These are phyloP conservation scores for Trichoderma orchidacearum DNA, from an alignment of 495 filamentous ascomycete genomes.

Conservation along the genomic window DNA sequence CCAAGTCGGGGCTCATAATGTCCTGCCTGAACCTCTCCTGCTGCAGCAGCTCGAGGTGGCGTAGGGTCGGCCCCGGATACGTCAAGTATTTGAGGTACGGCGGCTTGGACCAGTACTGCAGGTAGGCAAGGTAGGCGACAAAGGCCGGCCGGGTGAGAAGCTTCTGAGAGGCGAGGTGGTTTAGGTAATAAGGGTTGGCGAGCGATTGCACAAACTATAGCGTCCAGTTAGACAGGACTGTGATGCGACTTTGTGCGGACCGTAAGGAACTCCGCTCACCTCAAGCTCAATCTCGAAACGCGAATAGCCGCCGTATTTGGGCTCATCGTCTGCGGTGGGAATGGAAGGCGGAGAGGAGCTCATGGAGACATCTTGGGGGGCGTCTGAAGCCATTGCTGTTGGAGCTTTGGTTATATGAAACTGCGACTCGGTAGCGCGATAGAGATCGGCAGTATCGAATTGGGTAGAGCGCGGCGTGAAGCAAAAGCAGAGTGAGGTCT, in stretches of 20 bases:
- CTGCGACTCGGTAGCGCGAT: not conserved
- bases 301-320: slow-evolving; percentile 47
- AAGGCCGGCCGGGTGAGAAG: slow-evolving; percentile 51
- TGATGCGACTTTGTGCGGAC: not conserved
- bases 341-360: slow-evolving; percentile 14
- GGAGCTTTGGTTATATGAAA: not conserved
- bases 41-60: slow-evolving; percentile 69
- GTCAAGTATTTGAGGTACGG: slow-evolving; percentile 70
- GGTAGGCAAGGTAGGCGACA: slow-evolving; percentile 68
- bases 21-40: slow-evolving; percentile 72
- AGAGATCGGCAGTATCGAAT: not conserved
- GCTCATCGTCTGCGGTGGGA: slow-evolving; percentile 23
- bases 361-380: slow-evolving; percentile 9
- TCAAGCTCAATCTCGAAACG: slow-evolving; percentile 68
- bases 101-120: slow-evolving; percentile 74
- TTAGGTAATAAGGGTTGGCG: slow-evolving; percentile 71
- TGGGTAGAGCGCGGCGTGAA: too few relatives aligned
- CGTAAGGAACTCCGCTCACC: slow-evolving; percentile 25
- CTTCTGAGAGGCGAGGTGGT: slow-evolving; percentile 61
- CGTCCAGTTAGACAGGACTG: slow-evolving; percentile 6
- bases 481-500: too few relatives aligned
- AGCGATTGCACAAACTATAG: slow-evolving; percentile 75
- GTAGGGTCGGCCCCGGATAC: slow-evolving; percentile 73
- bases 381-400: not conserved
- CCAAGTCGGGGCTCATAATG: slow-evolving; percentile 61